Base-by-base conservation (phyloP, 106 monocot species). In the Dendrobium catenatum region DNA sequence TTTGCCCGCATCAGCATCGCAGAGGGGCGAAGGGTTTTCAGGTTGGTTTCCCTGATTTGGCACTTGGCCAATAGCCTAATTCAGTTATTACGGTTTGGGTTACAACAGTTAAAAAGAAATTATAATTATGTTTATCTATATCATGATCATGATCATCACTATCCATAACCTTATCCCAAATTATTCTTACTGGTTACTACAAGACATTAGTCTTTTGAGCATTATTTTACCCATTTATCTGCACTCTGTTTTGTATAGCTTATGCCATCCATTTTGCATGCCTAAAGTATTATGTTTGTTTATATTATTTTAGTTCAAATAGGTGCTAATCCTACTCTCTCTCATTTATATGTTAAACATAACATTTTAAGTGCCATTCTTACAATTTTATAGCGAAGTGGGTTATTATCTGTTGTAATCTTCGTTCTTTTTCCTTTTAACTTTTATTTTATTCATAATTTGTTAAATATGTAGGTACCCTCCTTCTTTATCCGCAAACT, bases 401-500 rank as follows among this genome's bases (percentile, higher is more conserved):
- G 51, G 6, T 61, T 61, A 4, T 2, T 8, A 22, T 61, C 22
- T n/a, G 20, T 22, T 22, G 6, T 22, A 22, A 20, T 19, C 22
- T n/a, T 10, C n/a, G 6, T 17, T 61, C 5, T 61, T 22, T 22
- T 6, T 61, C 22, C 5, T 22, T 61, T 61, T 7, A 61, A 5
- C 6, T 61, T 22, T 33, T 4, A 70, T 37, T 70, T 33, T 33
- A 37, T 70, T 13, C 70, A 10, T 33, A 37, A 33, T 4, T 15
- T 29, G 70, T 16, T 70, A 37, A 70, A 70, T 70, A 70, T 70
- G 17, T 15, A 99, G 98, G 98, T 99, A 41, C 95, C 98, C 40
- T 91, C 98, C 22, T 93, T 99, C 84, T 95, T 99, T 73, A 93
- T 99, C 61, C 95, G 95, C 79, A 99, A 99, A 75, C 95, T 99